Evolutionary conservation across 2,329 filamentous ascomycete genomes (phyloP).

Genomic region (Colletotrichum godetiae): DNA sequence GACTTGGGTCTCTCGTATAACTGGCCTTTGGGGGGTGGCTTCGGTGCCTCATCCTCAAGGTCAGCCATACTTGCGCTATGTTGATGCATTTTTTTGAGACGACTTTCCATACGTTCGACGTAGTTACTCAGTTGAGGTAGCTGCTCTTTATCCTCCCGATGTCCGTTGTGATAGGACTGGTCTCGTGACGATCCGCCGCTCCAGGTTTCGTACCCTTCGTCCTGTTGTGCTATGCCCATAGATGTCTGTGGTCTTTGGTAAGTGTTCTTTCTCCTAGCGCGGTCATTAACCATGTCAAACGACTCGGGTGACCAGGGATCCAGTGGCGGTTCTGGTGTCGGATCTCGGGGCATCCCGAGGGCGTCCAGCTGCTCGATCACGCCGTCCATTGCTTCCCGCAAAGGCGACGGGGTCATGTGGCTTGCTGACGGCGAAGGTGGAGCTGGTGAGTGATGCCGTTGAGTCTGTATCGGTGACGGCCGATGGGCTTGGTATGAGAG

Average conservation of each 20-base stretch:
- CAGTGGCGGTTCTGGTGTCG: slow-evolving; percentile 65
- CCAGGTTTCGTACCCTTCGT: slow-evolving; percentile 71
- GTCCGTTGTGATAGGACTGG: slow-evolving; percentile 53
- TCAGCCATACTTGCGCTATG: slow-evolving; percentile 62
- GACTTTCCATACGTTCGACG: slow-evolving; percentile 90
- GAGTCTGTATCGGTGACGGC: slow-evolving; percentile 61
- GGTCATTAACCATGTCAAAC: slow-evolving; percentile 70
- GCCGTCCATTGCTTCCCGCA: slow-evolving; percentile 96
- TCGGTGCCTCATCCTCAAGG: slow-evolving; percentile 64
- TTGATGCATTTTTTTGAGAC: slow-evolving; percentile 78
- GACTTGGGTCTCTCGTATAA: slow-evolving; percentile 68
- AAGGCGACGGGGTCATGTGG: slow-evolving; percentile 86
- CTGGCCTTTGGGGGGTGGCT: slow-evolving; percentile 70
- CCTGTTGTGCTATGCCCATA: slow-evolving; percentile 72
- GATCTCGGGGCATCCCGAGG: slow-evolving; percentile 74
- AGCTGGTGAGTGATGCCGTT: slow-evolving; percentile 70
- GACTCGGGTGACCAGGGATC: slow-evolving; percentile 93
- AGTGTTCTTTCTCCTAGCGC: slow-evolving; percentile 48
- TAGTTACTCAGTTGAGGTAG: slow-evolving; percentile 85
- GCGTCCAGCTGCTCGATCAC: slow-evolving; percentile 96
- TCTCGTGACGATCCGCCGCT: slow-evolving; percentile 65
- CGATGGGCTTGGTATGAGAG: slow-evolving; percentile 45
- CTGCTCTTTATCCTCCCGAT: slow-evolving; percentile 60
- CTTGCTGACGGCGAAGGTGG: slow-evolving; percentile 75
- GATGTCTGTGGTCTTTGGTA: slow-evolving; percentile 75